Percentiles rank a stretch among this genome's conserved stretches.
phyloP scores from a whole-genome alignment of 768 basidiomycete genomes.

The Mycena galericulata region DNA sequence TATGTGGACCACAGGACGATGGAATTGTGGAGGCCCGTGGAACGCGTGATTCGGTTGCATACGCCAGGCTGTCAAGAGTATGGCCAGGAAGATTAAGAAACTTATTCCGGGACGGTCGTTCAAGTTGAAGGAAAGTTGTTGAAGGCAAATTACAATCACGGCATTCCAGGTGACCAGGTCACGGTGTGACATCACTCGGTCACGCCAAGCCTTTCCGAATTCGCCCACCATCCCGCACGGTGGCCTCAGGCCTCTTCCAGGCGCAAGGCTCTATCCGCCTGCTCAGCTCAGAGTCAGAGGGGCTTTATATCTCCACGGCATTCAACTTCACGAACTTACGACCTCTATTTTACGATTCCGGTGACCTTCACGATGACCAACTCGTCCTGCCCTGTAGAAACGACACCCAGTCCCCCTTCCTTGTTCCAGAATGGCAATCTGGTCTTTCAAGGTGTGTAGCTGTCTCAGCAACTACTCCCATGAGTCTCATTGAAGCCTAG shows the following conservation, averaged over 20 bases:
- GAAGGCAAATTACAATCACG: no score
- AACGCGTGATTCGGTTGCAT: slow-evolving; percentile 12
- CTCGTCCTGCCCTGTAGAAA: slow-evolving; percentile 47
- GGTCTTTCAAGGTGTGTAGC: slow-evolving; percentile 65
- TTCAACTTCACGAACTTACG: slow-evolving; percentile 22
- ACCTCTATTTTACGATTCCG: neutral
- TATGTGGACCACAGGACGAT: neutral
- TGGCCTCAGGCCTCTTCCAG: slow-evolving; percentile 3
- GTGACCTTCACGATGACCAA: slow-evolving; percentile 12
- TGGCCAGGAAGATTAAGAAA: no score
- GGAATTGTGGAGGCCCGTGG: slow-evolving; percentile 26
- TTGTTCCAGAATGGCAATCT: slow-evolving; percentile 72
- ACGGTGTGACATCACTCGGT: no score
- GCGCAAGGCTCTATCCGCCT: slow-evolving; percentile 2
- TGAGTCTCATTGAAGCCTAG: slow-evolving; percentile 44
- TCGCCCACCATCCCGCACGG: no score
- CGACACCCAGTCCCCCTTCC: slow-evolving; percentile 61
- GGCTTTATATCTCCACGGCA: neutral
- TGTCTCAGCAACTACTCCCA: neutral
- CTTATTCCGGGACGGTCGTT: no score
- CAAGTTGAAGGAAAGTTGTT: no score
- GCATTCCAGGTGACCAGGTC: no score
- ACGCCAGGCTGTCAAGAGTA: neutral
- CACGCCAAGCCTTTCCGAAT: no score
- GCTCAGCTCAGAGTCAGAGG: neutral